These are phyloP conservation scores for Boletus reticuloceps DNA, from an alignment of 768 basidiomycete genomes.

Conservation along the genomic window DNA sequence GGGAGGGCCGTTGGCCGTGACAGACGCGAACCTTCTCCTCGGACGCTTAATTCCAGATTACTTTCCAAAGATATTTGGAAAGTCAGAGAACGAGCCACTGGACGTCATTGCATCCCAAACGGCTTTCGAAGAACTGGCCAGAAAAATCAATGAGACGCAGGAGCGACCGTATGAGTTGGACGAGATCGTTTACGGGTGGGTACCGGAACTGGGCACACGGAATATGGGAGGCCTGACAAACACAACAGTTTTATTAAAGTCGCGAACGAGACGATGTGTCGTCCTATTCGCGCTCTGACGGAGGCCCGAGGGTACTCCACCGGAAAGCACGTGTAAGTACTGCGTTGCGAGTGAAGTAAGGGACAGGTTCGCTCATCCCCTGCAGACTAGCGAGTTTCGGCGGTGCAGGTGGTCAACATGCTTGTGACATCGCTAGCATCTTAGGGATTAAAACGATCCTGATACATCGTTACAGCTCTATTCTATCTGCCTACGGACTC, in stretches of 20 bases:
- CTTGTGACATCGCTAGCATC: slow-evolving; percentile 85
- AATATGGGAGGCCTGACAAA: not conserved
- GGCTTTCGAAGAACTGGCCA: slow-evolving; percentile 66
- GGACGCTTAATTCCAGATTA: slow-evolving; percentile 87
- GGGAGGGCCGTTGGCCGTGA: slow-evolving; percentile 88
- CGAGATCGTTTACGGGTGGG: slow-evolving; percentile 86
- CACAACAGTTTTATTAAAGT: slow-evolving; percentile 84
- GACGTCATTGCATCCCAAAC: slow-evolving; percentile 67
- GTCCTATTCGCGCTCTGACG: slow-evolving; percentile 88
- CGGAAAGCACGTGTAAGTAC: slow-evolving; percentile 59
- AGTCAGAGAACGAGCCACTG: slow-evolving; percentile 80
- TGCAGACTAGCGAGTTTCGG: slow-evolving; percentile 80
- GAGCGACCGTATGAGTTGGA: slow-evolving; percentile 64
- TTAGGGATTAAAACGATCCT: slow-evolving; percentile 87
- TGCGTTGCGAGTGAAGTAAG: not conserved
- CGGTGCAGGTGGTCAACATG: slow-evolving; percentile 89
- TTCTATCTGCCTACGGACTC: slow-evolving; percentile 92
- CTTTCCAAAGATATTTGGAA: slow-evolving; percentile 95
- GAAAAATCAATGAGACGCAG: slow-evolving; percentile 66
- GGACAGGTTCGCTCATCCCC: not conserved
- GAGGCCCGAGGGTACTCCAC: slow-evolving; percentile 88
- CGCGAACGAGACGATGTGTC: slow-evolving; percentile 94
- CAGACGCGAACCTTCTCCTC: slow-evolving; percentile 88
- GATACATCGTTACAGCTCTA: slow-evolving; percentile 89
- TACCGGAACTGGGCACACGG: not conserved